Evolutionary conservation across 257 asterid genomes (phyloP).

Genomic region (Penstemon eatonii): DNA sequence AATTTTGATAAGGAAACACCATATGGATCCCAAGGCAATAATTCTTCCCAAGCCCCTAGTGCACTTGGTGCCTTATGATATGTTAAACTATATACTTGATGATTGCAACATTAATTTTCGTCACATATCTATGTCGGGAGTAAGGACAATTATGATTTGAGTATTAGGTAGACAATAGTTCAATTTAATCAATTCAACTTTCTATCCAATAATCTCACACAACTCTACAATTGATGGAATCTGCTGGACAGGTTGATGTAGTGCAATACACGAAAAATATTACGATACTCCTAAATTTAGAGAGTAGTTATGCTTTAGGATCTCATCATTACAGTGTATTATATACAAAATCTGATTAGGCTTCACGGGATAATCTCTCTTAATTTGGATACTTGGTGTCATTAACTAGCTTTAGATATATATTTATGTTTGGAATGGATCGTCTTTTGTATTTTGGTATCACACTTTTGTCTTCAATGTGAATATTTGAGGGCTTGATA

Average conservation of each 20-base stretch:
- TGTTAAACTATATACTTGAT: slow-evolving; percentile 6
- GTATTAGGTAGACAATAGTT: background rate
- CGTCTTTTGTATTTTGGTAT: no score
- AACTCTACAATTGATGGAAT: slow-evolving; percentile 9
- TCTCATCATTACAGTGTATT: no score
- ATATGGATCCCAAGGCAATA: background rate
- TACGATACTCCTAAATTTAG: no score
- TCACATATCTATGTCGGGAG: background rate
- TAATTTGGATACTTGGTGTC: slow-evolving; percentile 15
- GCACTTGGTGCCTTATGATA: background rate
- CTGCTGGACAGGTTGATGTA: background rate
- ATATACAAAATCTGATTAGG: no score
- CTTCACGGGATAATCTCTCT: no score
- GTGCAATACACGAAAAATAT: no score
- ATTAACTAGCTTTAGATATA: background rate
- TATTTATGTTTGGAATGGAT: no score
- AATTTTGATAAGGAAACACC: background rate
- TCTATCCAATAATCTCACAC: background rate
- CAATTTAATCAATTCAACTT: background rate
- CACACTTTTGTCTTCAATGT: no score
- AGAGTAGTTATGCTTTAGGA: no score
- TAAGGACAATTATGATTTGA: slow-evolving; percentile 1
- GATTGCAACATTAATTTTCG: background rate
- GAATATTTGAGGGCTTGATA: no score
- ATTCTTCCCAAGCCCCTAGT: background rate